A percentile compares a stretch with the other conserved stretches of the same genome.
Conservation (phyloP, 2,329 filamentous ascomycete species). For the Dactylellina drechsleri region DNA sequence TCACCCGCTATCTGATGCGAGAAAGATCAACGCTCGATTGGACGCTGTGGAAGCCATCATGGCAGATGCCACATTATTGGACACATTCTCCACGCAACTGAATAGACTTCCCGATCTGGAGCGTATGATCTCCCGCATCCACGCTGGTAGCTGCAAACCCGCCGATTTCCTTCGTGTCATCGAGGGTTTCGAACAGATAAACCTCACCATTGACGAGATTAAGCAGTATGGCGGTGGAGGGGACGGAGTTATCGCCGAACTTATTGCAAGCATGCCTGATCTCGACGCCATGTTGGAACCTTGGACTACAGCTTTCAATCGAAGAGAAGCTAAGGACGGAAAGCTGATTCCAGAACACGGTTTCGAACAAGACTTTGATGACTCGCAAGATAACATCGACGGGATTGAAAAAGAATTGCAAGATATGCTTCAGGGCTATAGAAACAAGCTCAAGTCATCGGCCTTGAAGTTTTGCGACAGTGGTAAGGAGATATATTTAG, state of each 20-base stretch:
- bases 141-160: slow-evolving; percentile 87
- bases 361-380: slow-evolving; percentile 91
- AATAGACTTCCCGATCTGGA: slow-evolving; percentile 94
- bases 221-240: slow-evolving; percentile 74
- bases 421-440: slow-evolving; percentile 75
- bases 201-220: slow-evolving; percentile 87
- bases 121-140: slow-evolving; percentile 89
- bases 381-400: slow-evolving; percentile 79
- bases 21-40: slow-evolving; percentile 89
- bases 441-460: slow-evolving; percentile 77
- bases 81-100: slow-evolving; percentile 87
- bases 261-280: slow-evolving; percentile 87
- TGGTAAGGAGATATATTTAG: slow-evolving; percentile 96
- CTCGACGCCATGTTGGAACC: slow-evolving; percentile 77
- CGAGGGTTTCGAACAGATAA: slow-evolving; percentile 97
- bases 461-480: slow-evolving; percentile 81
- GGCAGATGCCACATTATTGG: slow-evolving; percentile 79
- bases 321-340: slow-evolving; percentile 77
- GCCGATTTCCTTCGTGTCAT: slow-evolving; percentile 93
- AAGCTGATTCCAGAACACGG: slow-evolving; percentile 87
- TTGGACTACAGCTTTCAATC: slow-evolving; percentile 94
- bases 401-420: slow-evolving; percentile 78
- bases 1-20: slow-evolving; percentile 86
- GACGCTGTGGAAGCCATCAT: slow-evolving; percentile 95
- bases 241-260: slow-evolving; percentile 82